These are phyloP conservation scores for Raphidocelis subcapitata DNA, from an alignment of 139 green algal genomes.

Conservation along the genomic window DNA sequence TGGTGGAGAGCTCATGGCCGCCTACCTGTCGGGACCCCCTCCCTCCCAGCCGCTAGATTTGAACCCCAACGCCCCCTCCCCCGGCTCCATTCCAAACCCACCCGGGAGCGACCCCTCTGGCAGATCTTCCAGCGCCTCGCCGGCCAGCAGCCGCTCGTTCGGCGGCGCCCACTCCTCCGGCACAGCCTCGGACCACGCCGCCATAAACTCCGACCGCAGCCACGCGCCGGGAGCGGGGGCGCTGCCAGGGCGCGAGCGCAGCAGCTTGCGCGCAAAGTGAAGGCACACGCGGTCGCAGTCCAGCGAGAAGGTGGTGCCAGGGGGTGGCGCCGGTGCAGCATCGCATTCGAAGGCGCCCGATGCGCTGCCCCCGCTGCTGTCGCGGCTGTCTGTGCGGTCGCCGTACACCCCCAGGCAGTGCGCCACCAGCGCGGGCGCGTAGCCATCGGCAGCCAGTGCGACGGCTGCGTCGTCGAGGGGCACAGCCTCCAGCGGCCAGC, in stretches of 20 bases:
- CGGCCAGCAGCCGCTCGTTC: slow-evolving; percentile 13
- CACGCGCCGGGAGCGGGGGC: background rate
- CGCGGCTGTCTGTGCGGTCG: slow-evolving; percentile 1
- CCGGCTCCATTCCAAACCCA: background rate
- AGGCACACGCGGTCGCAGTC: slow-evolving; percentile 29
- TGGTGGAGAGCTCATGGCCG: background rate
- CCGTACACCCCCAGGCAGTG: slow-evolving; percentile 58
- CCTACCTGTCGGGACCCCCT: background rate
- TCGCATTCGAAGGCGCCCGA: slow-evolving; percentile 3
- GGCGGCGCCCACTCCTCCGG: slow-evolving; percentile 12
- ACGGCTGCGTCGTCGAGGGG: background rate
- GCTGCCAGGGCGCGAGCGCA: slow-evolving; percentile 1
- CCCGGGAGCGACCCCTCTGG: background rate
- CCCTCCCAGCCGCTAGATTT: background rate
- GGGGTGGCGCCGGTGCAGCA: background rate
- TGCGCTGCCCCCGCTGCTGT: background rate
- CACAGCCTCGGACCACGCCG: slow-evolving; percentile 22
- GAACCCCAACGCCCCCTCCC: background rate
- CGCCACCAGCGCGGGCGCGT: slow-evolving; percentile 24
- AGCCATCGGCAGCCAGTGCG: slow-evolving; percentile 35
- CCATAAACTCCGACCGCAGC: slow-evolving; percentile 23
- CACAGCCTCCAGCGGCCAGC: slow-evolving; percentile 18
- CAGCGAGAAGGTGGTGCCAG: background rate
- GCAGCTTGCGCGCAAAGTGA: slow-evolving; percentile 44
- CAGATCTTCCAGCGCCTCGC: slow-evolving; percentile 42